These are phyloP conservation scores for Paraphaeosphaeria minitans DNA, from an alignment of 2,329 filamentous ascomycete genomes.

Conservation along the genomic window DNA sequence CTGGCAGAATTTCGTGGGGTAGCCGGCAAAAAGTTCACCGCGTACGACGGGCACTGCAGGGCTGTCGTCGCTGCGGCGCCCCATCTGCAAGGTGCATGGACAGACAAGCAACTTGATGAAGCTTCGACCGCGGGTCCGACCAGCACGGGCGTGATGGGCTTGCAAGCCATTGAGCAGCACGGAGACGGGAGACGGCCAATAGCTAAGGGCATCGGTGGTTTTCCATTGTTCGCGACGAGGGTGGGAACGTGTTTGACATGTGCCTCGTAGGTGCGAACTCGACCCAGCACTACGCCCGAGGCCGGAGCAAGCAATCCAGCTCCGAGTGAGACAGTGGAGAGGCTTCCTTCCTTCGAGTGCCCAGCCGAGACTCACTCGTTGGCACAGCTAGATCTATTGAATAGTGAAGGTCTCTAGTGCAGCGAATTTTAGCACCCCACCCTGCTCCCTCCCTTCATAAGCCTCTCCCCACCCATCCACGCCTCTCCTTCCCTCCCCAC, in stretches of 20 bases:
- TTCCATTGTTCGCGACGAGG: conserved; percentile 24
- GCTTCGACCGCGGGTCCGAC: conserved; percentile 14
- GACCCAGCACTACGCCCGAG: conserved; percentile 26
- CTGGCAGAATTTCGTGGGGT: conserved; percentile 48
- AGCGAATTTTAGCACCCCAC: conserved; percentile 44
- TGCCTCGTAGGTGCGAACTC: conserved; percentile 12
- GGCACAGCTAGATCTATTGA: too few relatives aligned
- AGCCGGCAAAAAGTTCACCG: conserved; percentile 37
- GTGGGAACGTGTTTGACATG: conserved; percentile 23
- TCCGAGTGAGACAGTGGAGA: conserved; percentile 25
- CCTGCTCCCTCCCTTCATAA: conserved; percentile 44
- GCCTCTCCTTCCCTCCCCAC: conserved; percentile 19
- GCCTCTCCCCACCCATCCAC: conserved; percentile 32
- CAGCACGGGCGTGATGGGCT: conserved; percentile 5
- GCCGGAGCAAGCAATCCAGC: conserved; percentile 23
- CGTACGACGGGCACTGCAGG: conserved; percentile 34
- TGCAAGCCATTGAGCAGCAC: conserved; percentile 21
- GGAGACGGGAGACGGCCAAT: conserved; percentile 1
- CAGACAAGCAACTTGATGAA: conserved; percentile 13
- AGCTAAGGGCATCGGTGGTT: conserved; percentile 17
- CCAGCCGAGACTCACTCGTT: conserved; percentile 36
- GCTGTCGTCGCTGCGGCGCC: conserved; percentile 27
- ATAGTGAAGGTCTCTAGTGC: conserved; percentile 43
- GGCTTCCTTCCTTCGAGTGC: conserved; percentile 28
- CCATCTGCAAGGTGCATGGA: conserved; percentile 28